Base-by-base conservation (phyloP, 306 rosid species). In the Pachyrhizus erosus region DNA sequence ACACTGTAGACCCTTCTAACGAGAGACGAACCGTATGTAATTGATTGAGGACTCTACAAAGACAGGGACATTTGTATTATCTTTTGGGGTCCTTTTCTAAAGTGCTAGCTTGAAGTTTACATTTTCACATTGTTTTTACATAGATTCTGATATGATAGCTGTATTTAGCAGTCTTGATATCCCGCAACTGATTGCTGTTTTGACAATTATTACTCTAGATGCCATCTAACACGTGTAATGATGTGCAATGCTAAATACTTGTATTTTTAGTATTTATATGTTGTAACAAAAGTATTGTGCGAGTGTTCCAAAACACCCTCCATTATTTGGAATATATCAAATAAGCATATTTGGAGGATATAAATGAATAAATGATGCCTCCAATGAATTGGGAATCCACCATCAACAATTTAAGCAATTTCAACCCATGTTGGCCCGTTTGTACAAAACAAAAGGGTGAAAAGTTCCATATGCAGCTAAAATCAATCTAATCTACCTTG, bases 151-250 rank as follows among this genome's bases (percentile, higher is more conserved):
- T 82, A 39, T 68, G 75, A 79, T 51, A 55, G 84, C 15, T 81
- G 84, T 78, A 86, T 64, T 78, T 74, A 54, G 79, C 52, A 20
- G 29, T 55, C 72, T 66, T 64, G 18, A 27, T 48, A 60, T 78
- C 65, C 58, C 17, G 64, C 69, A 67, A 78, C 66, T 57, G 65
- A 78, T 78, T 67, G n/a, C 52, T 78, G 42, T 61, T 82, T 42
- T 39, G 70, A 57, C 81, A 24, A n/a, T 77, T 61, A 40, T 76
- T 71, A 42, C 24, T 17, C 5, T 4, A 48, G 65, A 61, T 80
- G 65, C 40, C 34, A 42, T 80, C 68, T 27, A 68, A 80, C 76
- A 24, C 20, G 79, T 48, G 82, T 49, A 70, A 62, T 51, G 69
- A 49, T 48, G 39, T 49, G 69, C 21, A 27, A 24, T 46, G 43